Evolutionary conservation across 2,329 filamentous ascomycete species (phyloP).

Genomic region (Achaetomium macrosporum): DNA sequence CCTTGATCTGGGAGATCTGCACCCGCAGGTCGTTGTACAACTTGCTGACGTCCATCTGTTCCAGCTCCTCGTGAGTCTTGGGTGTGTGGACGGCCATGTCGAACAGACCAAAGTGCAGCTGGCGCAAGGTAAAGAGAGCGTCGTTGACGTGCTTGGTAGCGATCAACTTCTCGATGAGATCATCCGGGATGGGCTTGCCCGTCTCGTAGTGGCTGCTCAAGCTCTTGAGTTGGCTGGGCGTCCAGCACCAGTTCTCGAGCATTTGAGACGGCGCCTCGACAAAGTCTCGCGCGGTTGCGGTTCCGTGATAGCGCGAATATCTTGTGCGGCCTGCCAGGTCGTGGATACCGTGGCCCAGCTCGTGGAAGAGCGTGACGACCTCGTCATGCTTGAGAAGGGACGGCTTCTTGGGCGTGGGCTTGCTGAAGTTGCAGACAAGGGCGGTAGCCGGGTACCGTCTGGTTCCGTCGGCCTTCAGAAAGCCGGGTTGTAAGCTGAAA

Average conservation of each 20-base stretch:
- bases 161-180: constrained; percentile 67
- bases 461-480: constrained; percentile 58
- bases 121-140: constrained; percentile 69
- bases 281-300: constrained; percentile 60
- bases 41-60: constrained; percentile 58
- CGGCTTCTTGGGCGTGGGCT: constrained; percentile 69
- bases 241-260: constrained; percentile 74
- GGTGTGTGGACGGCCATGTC: constrained; percentile 78
- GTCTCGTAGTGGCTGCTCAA: constrained; percentile 71
- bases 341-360: constrained; percentile 66
- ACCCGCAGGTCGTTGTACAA: constrained; percentile 68
- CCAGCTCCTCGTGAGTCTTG: constrained; percentile 59
- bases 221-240: constrained; percentile 55
- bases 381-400: constrained; percentile 77
- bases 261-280: constrained; percentile 68
- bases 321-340: constrained; percentile 58
- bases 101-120: constrained; percentile 75
- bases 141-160: constrained; percentile 76
- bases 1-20: constrained; percentile 67
- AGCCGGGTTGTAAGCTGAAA: constrained; percentile 74
- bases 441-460: constrained; percentile 72
- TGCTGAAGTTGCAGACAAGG: constrained; percentile 80
- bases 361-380: constrained; percentile 77
- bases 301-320: constrained; percentile 63
- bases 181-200: constrained; percentile 64